phyloP scores from a whole-genome alignment of 371 early-diverging fungal species.

The Lichtheimia ramosa region DNA sequence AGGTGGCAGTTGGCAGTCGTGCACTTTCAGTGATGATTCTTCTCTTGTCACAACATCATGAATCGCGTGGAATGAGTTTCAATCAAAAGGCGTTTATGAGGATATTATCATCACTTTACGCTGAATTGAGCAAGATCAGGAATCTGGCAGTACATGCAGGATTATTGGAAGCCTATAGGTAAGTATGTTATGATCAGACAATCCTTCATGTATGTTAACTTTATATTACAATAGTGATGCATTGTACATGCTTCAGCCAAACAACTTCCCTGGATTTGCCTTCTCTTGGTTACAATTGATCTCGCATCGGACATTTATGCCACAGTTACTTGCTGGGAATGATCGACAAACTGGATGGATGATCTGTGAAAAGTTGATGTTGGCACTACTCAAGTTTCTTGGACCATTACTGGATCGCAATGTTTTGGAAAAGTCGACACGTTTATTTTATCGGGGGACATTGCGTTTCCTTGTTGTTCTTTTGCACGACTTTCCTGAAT shows the following conservation, averaged over 20 bases:
- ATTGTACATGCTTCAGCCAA: conserved; percentile 83
- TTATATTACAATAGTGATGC: conserved; percentile 67
- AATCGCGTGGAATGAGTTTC: conserved; percentile 72
- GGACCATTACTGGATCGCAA: conserved; percentile 73
- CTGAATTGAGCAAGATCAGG: conserved; percentile 71
- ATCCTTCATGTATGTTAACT: conserved; percentile 38
- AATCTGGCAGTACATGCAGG: conserved; percentile 13
- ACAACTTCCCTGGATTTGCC: conserved; percentile 88
- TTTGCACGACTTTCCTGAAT: conserved; percentile 97
- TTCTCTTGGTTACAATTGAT: conserved; percentile 95
- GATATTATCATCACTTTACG: conserved; percentile 78
- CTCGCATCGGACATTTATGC: conserved; percentile 89
- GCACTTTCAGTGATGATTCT: conserved; percentile 83
- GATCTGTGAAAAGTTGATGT: conserved; percentile 78
- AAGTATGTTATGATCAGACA: conserved; percentile 1
- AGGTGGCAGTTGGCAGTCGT: conserved; percentile 68
- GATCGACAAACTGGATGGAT: conserved; percentile 70
- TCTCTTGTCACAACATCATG: conserved; percentile 82
- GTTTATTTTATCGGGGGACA: conserved; percentile 86
- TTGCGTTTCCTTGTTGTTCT: conserved; percentile 87
- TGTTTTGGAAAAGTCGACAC: conserved; percentile 61
- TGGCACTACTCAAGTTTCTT: conserved; percentile 80
- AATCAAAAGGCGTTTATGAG: conserved; percentile 92
- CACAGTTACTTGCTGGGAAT: conserved; percentile 61
- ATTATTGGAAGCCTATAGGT: conserved; percentile 34